phyloP scores from a whole-genome alignment of 345 rosid species.

The Salix caprea region DNA sequence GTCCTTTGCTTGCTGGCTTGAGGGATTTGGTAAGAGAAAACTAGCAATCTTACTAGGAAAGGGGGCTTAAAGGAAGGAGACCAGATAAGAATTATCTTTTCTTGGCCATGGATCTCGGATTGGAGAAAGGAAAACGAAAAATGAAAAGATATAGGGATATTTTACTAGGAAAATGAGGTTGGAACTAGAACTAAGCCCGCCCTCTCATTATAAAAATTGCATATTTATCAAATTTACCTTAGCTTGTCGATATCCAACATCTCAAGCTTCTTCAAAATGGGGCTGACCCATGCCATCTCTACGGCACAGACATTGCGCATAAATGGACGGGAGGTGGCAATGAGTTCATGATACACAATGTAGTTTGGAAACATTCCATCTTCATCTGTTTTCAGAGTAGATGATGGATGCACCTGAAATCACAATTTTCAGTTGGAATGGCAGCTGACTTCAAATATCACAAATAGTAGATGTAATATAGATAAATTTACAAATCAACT shows the following conservation, averaged over 20 bases:
- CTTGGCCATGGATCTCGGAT: constrained; percentile 6
- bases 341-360: constrained; percentile 79
- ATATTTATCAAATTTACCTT: constrained; percentile 44
- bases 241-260: constrained; percentile 56
- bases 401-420: constrained; percentile 78
- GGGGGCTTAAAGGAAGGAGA: no score
- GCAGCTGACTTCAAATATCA: neutral
- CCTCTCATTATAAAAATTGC: neutral
- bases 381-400: constrained; percentile 58
- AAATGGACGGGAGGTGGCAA: constrained; percentile 73
- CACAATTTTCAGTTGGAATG: neutral
- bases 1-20: no score
- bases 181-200: no score
- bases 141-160: no score
- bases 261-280: constrained; percentile 65
- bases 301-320: constrained; percentile 72
- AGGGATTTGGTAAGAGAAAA: no score
- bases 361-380: constrained; percentile 72
- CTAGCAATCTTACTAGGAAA: no score
- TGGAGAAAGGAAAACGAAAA: neutral
- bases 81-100: no score
- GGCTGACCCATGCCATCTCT: constrained; percentile 68
- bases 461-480: neutral
- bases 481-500: neutral
- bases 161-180: no score